Base-by-base conservation (phyloP, 257 asterid genomes). In the Penstemon barbatus region DNA sequence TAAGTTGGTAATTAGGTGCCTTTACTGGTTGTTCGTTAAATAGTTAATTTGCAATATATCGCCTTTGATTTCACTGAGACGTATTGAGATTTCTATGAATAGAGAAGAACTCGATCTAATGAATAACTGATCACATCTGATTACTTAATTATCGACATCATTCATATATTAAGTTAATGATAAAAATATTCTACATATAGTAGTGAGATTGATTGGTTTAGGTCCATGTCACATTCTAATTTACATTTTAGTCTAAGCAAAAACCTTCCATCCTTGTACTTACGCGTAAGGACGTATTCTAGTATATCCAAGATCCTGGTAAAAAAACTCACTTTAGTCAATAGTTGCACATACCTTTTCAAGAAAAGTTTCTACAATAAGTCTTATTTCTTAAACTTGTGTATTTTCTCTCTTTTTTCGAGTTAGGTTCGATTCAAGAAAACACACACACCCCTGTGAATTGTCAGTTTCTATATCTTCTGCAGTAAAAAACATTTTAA, bases 191-290 rank as follows among this genome's bases (percentile, higher is more conserved):
- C 80, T 70, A 78, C 62, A 74, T 70, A 61, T 82, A 76, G 84
- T 73, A 70, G 81, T 65, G 78, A 76, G 68, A 76, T 72, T 69
- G 68, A 70, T 43, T 68, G 63, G 68, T 72, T 86, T 64, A 50
- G 81, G 82, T 79, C 82, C 52, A 53, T 70, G 82, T 83, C 92
- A 18, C 84, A 73, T 78, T 79, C 89, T 69, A 70, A 72, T 83
- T 77, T 61, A 63, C 70, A 59, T 79, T 69, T 78, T 65, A 54
- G 66, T 64, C 75, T 52, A 78, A 71, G 76, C 75, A 59, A 63
- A 74, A 69, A 61, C 78, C 80, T 69, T 79, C 62, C 77, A 46
- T 74, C 33, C 59, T 53, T 66, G 63, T 77, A 73, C 78, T 77
- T 75, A 63, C 71, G 53, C 68, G 74, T 73, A 44, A 60, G 70